Conservation (phyloP, 2,329 filamentous ascomycete genomes). For the Lecanicillium sp. region DNA sequence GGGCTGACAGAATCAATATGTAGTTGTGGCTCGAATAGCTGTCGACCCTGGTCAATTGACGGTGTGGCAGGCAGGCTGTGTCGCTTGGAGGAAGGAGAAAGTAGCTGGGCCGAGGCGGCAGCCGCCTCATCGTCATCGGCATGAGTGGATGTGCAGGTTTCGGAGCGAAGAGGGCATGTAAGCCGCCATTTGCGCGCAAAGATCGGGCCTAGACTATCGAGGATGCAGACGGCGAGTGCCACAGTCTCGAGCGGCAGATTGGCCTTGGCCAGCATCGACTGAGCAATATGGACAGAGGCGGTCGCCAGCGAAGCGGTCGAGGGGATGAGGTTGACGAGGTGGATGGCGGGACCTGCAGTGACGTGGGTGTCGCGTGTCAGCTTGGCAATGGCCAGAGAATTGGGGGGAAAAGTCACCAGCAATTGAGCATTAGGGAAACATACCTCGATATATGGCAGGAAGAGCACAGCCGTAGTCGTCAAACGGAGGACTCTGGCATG, state of each 20-base stretch:
- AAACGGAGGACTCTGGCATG: slow-evolving; percentile 6
- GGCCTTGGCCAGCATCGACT: slow-evolving; percentile 51
- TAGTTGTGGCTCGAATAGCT: slow-evolving; percentile 26
- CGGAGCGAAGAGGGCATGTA: slow-evolving; percentile 41
- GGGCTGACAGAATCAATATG: slow-evolving; percentile 56
- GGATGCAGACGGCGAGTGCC: slow-evolving; percentile 57
- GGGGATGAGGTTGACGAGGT: slow-evolving; percentile 59
- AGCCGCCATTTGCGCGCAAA: slow-evolving; percentile 58
- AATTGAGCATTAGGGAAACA: slow-evolving; percentile 12
- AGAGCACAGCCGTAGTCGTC: slow-evolving; percentile 38
- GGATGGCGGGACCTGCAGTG: slow-evolving; percentile 54
- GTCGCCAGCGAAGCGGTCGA: slow-evolving; percentile 52
- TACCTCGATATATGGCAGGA: slow-evolving; percentile 28
- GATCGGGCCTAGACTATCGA: slow-evolving; percentile 55
- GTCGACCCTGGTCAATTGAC: slow-evolving; percentile 11
- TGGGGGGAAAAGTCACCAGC: slow-evolving; percentile 7
- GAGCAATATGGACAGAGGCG: slow-evolving; percentile 51
- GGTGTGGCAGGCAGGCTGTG: slow-evolving; percentile 38
- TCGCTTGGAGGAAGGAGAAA: slow-evolving; percentile 25
- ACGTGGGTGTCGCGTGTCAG: slow-evolving; percentile 4
- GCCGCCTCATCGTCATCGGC: slow-evolving; percentile 7
- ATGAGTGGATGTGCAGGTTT: background rate
- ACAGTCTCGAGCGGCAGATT: slow-evolving; percentile 53
- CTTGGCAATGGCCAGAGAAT: background rate
- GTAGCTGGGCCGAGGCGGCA: slow-evolving; percentile 10